phyloP scores from a whole-genome alignment of 257 asterid genomes.

The Salvia hispanica region DNA sequence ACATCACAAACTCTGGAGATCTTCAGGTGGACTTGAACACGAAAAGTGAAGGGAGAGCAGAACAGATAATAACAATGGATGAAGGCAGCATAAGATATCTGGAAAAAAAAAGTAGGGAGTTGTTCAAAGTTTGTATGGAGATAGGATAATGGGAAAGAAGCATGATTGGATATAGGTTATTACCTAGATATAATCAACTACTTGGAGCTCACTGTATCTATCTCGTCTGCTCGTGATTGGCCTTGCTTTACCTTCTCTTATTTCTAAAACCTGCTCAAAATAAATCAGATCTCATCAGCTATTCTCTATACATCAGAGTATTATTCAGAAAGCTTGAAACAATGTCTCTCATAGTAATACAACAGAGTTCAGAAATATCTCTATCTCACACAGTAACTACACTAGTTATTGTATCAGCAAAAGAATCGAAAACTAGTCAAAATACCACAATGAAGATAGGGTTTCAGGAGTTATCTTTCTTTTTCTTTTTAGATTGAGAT shows the following conservation, averaged over 20 bases:
- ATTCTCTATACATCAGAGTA: constrained; percentile 8
- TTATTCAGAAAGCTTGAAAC: background rate
- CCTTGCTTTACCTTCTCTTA: constrained; percentile 68
- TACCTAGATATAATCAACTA: constrained; percentile 48
- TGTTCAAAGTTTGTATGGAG: background rate
- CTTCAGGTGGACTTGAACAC: background rate
- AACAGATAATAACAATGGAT: background rate
- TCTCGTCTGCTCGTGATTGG: constrained; percentile 67
- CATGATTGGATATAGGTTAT: background rate
- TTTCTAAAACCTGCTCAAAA: constrained; percentile 73
- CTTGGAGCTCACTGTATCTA: constrained; percentile 58
- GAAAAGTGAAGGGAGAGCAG: background rate
- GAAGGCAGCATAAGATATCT: background rate
- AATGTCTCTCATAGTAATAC: background rate
- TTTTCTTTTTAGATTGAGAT: too few relatives aligned
- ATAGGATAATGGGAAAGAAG: constrained; percentile 23
- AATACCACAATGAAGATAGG: background rate
- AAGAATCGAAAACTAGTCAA: background rate
- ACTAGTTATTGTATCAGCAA: background rate
- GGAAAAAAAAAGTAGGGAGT: too few relatives aligned
- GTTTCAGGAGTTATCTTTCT: too few relatives aligned
- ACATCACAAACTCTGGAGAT: constrained; percentile 5
- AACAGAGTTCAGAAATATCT: background rate
- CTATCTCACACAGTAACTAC: background rate
- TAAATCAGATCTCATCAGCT: constrained; percentile 2